Evolutionary conservation across 805 yeast genomes (phyloP).

Genomic region (Nakazawaea wyomingensis): DNA sequence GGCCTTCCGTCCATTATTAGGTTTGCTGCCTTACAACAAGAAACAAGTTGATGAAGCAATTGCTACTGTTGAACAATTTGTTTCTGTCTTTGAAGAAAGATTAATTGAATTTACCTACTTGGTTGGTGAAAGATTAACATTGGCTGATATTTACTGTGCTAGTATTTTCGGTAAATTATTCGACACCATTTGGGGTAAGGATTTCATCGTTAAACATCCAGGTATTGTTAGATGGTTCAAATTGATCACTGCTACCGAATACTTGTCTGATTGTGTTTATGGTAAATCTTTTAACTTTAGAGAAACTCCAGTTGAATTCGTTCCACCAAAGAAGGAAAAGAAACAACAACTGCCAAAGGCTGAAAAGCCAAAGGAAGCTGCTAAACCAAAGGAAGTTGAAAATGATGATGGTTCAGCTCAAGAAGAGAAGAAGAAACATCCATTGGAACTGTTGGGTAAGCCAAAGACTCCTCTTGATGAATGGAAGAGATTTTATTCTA

Average conservation of each 20-base stretch:
- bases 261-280: conserved; percentile 42
- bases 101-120: conserved; percentile 58
- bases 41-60: conserved; percentile 34
- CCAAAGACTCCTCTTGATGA: conserved; percentile 61
- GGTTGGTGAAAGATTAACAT: conserved; percentile 56
- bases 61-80: conserved; percentile 33
- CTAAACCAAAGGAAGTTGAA: conserved; percentile 13
- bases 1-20: conserved; percentile 57
- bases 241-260: conserved; percentile 22
- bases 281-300: conserved; percentile 47
- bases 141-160: conserved; percentile 42
- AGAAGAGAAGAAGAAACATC: conserved; percentile 70
- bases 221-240: conserved; percentile 47
- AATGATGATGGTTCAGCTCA: conserved; percentile 4
- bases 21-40: conserved; percentile 74
- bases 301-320: conserved; percentile 61
- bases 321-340: conserved; percentile 51
- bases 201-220: conserved; percentile 47
- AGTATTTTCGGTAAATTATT: conserved; percentile 41
- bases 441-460: conserved; percentile 71
- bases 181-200: conserved; percentile 39
- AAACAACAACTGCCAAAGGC: conserved; percentile 18
- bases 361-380: conserved; percentile 22
- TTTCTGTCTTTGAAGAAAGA: conserved; percentile 48
- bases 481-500: conserved; percentile 87